phyloP scores from a whole-genome alignment of 2,329 filamentous ascomycete genomes.

The Neonectria magnoliae region DNA sequence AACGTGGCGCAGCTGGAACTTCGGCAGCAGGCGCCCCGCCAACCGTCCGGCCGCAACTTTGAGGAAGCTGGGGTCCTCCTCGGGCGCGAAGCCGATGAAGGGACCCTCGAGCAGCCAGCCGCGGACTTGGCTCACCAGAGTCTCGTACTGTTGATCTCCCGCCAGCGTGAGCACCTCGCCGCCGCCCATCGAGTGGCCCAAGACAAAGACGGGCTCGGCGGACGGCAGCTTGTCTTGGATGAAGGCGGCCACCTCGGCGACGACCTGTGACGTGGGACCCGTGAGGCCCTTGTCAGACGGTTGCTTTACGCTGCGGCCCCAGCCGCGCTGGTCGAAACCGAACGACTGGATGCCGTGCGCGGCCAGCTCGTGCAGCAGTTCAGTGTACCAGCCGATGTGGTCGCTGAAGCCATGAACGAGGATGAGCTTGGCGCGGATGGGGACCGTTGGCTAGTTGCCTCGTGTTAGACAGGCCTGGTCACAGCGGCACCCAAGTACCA shows the following conservation, averaged over 20 bases:
- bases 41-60: constrained; percentile 74
- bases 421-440: constrained; percentile 75
- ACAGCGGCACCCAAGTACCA: neutral
- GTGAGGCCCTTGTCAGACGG: constrained; percentile 74
- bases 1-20: constrained; percentile 71
- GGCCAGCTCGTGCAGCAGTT: constrained; percentile 77
- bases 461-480: constrained; percentile 23
- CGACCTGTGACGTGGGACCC: constrained; percentile 76
- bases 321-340: constrained; percentile 87
- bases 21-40: constrained; percentile 73
- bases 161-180: constrained; percentile 75
- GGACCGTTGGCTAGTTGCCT: constrained; percentile 60
- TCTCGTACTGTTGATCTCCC: constrained; percentile 59
- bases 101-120: constrained; percentile 83
- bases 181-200: constrained; percentile 94
- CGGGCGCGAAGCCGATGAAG: constrained; percentile 77
- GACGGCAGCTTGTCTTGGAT: constrained; percentile 67
- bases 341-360: constrained; percentile 78
- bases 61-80: constrained; percentile 69
- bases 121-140: constrained; percentile 68
- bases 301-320: constrained; percentile 77
- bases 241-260: constrained; percentile 83
- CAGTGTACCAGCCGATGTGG: constrained; percentile 80
- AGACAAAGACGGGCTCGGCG: constrained; percentile 76
- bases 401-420: constrained; percentile 93